A percentile compares a stretch with the other conserved stretches of the same genome.
These are phyloP conservation scores for Arthroderma sp. DNA, from an alignment of 2,329 filamentous ascomycete genomes.

Conservation along the genomic window DNA sequence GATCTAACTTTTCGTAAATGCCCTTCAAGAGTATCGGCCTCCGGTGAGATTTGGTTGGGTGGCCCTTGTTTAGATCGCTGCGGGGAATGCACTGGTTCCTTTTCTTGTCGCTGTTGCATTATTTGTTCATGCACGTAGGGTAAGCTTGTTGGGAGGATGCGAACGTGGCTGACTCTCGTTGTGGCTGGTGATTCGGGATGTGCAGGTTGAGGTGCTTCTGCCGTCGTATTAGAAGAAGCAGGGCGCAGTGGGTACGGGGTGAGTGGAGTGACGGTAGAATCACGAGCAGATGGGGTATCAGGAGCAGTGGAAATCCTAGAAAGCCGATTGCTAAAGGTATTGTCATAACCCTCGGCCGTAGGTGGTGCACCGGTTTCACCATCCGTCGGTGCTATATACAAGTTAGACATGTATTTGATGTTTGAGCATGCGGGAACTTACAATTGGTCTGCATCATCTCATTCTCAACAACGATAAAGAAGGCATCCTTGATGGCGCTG, in stretches of 20 bases:
- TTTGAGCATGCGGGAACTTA: constrained; percentile 38
- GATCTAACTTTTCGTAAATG: constrained; percentile 17
- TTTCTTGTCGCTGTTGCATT: constrained; percentile 48
- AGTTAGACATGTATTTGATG: neutral
- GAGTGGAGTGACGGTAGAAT: constrained; percentile 5
- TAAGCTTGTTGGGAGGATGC: constrained; percentile 79
- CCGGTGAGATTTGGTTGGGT: constrained; percentile 17
- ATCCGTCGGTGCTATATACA: constrained; percentile 3
- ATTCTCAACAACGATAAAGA: constrained; percentile 94
- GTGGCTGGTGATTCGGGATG: constrained; percentile 6
- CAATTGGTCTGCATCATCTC: constrained; percentile 92
- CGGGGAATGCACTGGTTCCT: constrained; percentile 4
- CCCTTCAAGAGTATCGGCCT: constrained; percentile 8
- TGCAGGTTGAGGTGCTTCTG: neutral
- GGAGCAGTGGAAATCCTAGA: neutral
- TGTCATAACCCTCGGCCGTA: constrained; percentile 14
- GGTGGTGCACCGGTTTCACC: constrained; percentile 17
- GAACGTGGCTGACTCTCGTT: constrained; percentile 65
- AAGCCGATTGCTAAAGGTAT: neutral
- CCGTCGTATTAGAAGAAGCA: too few species aligned
- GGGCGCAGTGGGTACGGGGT: constrained; percentile 1
- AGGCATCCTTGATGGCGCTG: constrained; percentile 96
- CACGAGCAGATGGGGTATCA: constrained; percentile 1
- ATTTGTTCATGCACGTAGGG: constrained; percentile 83
- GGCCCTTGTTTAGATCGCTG: too few species aligned